Base-by-base conservation (phyloP, 2,329 filamentous ascomycete genomes). In the Pseudogymnoascus sp. region DNA sequence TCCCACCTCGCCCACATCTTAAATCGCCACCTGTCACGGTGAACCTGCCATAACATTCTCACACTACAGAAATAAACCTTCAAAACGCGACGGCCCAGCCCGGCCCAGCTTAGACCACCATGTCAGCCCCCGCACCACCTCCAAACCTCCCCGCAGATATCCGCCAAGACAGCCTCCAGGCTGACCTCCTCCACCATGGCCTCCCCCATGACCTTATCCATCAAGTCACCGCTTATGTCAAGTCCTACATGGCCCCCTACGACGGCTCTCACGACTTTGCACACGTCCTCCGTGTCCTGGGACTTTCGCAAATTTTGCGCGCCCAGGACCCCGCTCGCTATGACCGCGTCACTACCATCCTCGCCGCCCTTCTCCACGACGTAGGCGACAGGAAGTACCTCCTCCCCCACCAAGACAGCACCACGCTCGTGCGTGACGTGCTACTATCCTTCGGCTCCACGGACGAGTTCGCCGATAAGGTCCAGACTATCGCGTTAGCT, bases 211-310 rank as follows among this genome's bases (percentile, higher is more conserved):
- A 66, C 5, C 78, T 89, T 67, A 77, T 85, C 72, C 75, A 77
- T 34, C 72, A 79, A 60, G 83, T 87, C 65, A 85, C 83, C 16
- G 76, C 77, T 54, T 90, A 87, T 73, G 86, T 91, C 62, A 78
- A 85, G 71, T 77, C 80, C 45, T 91, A 89, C 79, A 93, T 93
- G 87, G 79, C 84, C 54, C 80, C 83, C 67, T 91, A 91, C 76
- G 93, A 97, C 76, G 86, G 86, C 61, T 96, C 91, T 1, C 93
- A 97, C 78, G 91, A 96, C 78, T 96, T 90, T 79, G 79, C 84
- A 64, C 93, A 97, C 75, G 90, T 96, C 71, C 79, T 86, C 67
- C 88, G 93, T 62, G 92, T 97, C 21, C 77, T 92, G 21, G 81
- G 83, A n/a, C 83, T 95, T 37, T 84, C 91, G 5, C 84, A 84